These are phyloP conservation scores for Teratosphaeriaceae sp. DNA, from an alignment of 2,329 filamentous ascomycete species.

Conservation along the genomic window DNA sequence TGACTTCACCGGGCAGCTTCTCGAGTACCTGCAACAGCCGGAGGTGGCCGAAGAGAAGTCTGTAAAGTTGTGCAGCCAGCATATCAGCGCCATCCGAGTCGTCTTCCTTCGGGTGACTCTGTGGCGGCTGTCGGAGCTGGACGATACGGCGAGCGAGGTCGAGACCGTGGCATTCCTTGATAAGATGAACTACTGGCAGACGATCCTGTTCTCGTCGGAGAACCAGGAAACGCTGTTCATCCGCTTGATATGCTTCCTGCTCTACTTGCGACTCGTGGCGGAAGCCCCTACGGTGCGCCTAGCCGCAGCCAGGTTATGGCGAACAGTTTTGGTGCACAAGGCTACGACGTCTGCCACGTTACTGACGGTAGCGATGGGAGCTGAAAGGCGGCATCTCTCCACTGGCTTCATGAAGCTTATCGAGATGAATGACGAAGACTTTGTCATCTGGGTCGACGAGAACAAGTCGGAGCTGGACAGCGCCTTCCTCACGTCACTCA, in stretches of 20 bases:
- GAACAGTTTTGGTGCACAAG: slow-evolving; percentile 91
- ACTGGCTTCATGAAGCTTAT: slow-evolving; percentile 77
- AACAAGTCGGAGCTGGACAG: slow-evolving; percentile 71
- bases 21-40: slow-evolving; percentile 84
- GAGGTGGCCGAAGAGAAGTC: slow-evolving; percentile 76
- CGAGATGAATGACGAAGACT: slow-evolving; percentile 82
- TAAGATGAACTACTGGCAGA: slow-evolving; percentile 93
- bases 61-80: slow-evolving; percentile 84
- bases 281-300: slow-evolving; percentile 59
- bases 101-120: slow-evolving; percentile 75
- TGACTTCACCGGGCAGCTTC: slow-evolving; percentile 74
- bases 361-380: slow-evolving; percentile 62
- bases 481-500: slow-evolving; percentile 75
- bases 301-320: slow-evolving; percentile 76
- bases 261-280: slow-evolving; percentile 83
- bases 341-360: slow-evolving; percentile 71
- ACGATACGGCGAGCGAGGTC: slow-evolving; percentile 55
- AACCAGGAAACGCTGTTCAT: slow-evolving; percentile 75
- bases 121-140: slow-evolving; percentile 75
- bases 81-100: slow-evolving; percentile 66
- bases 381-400: slow-evolving; percentile 64
- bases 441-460: slow-evolving; percentile 80
- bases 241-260: slow-evolving; percentile 81
- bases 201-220: slow-evolving; percentile 73
- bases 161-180: slow-evolving; percentile 68